Percentiles rank a stretch among this genome's conserved stretches.
Evolutionary conservation across 2,329 filamentous ascomycete genomes (phyloP).

Genomic region (Pyricularia pennisetigena): DNA sequence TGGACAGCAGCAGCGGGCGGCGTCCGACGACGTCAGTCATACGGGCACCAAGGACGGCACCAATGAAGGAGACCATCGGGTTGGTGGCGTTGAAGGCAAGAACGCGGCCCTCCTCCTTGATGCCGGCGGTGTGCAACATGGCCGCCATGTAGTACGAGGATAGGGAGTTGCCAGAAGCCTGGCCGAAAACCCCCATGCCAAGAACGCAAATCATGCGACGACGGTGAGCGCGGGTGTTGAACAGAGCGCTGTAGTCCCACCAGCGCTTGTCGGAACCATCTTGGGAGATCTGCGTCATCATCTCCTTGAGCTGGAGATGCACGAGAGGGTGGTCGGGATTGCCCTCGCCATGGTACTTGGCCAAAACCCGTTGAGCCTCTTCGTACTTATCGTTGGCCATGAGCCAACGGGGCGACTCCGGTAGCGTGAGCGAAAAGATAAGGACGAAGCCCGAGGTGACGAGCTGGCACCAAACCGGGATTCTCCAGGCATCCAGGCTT

Average conservation of each 20-base stretch:
- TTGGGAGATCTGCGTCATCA: slow-evolving; percentile 21
- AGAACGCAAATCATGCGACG: slow-evolving; percentile 31
- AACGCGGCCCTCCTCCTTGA: slow-evolving; percentile 33
- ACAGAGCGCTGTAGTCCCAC: slow-evolving; percentile 34
- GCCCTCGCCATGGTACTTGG: slow-evolving; percentile 42
- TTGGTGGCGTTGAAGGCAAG: slow-evolving; percentile 43
- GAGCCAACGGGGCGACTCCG: slow-evolving; percentile 37
- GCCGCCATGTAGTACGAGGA: slow-evolving; percentile 38
- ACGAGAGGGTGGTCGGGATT: slow-evolving; percentile 22
- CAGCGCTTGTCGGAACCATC: slow-evolving; percentile 32
- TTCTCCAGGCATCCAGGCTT: slow-evolving; percentile 29
- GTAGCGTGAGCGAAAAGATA: slow-evolving; percentile 30
- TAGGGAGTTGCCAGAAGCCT: slow-evolving; percentile 30
- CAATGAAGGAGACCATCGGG: slow-evolving; percentile 40
- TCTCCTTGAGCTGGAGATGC: slow-evolving; percentile 14
- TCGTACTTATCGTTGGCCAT: slow-evolving; percentile 29
- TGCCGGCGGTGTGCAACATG: slow-evolving; percentile 40
- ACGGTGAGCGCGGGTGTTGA: slow-evolving; percentile 24
- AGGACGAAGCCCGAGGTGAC: slow-evolving; percentile 37
- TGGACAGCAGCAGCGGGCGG: slow-evolving; percentile 39
- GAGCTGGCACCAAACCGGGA: slow-evolving; percentile 42
- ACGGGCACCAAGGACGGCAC: slow-evolving; percentile 41
- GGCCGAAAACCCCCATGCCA: slow-evolving; percentile 30
- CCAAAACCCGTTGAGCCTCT: slow-evolving; percentile 30
- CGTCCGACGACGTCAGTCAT: slow-evolving; percentile 49